These are phyloP conservation scores for Psilocybe sp. DNA, from an alignment of 768 basidiomycete species.

Conservation along the genomic window DNA sequence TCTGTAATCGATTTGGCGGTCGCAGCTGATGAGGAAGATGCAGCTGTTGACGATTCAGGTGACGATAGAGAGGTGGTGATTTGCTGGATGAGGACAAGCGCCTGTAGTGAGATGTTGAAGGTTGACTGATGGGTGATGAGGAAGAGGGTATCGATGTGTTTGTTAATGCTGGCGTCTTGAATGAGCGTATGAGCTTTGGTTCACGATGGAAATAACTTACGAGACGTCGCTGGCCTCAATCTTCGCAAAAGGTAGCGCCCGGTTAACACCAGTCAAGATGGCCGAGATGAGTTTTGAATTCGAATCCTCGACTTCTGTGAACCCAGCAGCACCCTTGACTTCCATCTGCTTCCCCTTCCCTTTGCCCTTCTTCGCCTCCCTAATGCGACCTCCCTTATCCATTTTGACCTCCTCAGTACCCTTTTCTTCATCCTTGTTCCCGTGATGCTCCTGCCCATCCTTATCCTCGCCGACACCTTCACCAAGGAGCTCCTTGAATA, in stretches of 20 bases:
- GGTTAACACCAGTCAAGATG: conserved; percentile 90
- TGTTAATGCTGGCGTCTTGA: conserved; percentile 54
- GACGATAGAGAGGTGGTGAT: conserved; percentile 58
- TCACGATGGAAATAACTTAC: conserved; percentile 36
- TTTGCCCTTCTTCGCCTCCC: conserved; percentile 28
- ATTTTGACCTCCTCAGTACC: conserved; percentile 31
- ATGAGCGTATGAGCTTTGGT: not conserved
- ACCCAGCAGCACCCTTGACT: conserved; percentile 57
- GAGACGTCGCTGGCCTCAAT: conserved; percentile 64
- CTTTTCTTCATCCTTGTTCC: conserved; percentile 29
- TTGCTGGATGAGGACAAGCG: conserved; percentile 85
- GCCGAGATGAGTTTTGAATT: conserved; percentile 86
- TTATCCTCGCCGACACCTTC: conserved; percentile 43
- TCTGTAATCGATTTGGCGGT: conserved; percentile 48
- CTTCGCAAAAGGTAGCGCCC: conserved; percentile 90
- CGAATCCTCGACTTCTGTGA: conserved; percentile 72
- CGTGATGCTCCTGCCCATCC: conserved; percentile 33
- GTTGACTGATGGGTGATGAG: conserved; percentile 92
- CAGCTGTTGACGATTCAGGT: conserved; percentile 31
- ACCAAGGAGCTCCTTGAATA: conserved; percentile 87
- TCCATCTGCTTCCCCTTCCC: conserved; percentile 36
- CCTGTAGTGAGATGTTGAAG: conserved; percentile 95
- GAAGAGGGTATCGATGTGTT: conserved; percentile 92
- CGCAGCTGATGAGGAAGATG: conserved; percentile 39
- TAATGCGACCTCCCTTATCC: conserved; percentile 33